phyloP scores from a whole-genome alignment of 2,329 filamentous ascomycete genomes.

The Beauveria brongniartii region DNA sequence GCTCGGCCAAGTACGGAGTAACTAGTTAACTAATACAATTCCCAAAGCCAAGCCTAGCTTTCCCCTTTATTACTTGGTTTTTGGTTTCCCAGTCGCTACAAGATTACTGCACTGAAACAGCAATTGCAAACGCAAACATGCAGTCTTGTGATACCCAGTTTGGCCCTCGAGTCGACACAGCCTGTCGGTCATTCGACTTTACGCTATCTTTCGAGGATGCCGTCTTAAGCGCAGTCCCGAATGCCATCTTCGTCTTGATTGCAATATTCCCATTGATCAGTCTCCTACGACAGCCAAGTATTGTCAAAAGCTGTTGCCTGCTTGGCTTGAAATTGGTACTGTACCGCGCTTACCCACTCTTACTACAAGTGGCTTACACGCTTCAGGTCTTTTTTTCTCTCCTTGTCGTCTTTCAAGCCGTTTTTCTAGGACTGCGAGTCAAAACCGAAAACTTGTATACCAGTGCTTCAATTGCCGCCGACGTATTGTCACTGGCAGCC shows the following conservation, averaged over 20 bases:
- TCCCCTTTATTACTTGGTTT: too few relatives aligned
- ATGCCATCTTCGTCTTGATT: not conserved
- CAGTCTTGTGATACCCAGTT: conserved; percentile 1
- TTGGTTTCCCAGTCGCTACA: not conserved
- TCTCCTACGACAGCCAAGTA: not conserved
- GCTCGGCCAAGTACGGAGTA: not conserved
- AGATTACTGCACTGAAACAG: not conserved
- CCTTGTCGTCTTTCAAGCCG: not conserved
- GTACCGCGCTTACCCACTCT: not conserved
- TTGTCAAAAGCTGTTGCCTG: not conserved
- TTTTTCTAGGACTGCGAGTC: not conserved
- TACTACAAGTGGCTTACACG: not conserved
- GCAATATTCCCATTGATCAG: not conserved
- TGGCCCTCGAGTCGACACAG: conserved; percentile 4
- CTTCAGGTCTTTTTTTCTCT: not conserved
- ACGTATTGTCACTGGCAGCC: not conserved
- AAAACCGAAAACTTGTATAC: not conserved
- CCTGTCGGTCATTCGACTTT: conserved; percentile 6
- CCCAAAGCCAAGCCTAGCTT: not conserved
- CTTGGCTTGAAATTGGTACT: conserved; percentile 1
- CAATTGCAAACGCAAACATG: not conserved
- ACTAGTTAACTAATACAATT: not conserved
- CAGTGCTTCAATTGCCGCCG: not conserved
- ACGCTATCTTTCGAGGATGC: conserved; percentile 6
- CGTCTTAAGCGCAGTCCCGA: not conserved